Conservation (phyloP, 257 asterid genomes). For the Solanum ossicruentum region DNA sequence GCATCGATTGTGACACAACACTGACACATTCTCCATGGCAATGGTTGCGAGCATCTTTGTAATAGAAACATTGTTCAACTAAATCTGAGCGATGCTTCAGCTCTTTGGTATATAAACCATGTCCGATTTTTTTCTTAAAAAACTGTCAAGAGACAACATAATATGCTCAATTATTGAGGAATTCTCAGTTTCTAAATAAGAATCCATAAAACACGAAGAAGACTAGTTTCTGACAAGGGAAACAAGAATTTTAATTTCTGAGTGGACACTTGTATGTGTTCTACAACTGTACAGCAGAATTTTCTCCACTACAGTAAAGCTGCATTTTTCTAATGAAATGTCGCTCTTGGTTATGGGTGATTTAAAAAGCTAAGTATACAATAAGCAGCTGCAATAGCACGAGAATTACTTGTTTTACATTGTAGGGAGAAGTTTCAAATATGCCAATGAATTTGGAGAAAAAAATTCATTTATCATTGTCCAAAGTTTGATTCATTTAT, state of each 20-base stretch:
- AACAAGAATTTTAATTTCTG: too few species aligned
- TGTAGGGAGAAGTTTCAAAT: too few species aligned
- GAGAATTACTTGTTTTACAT: too few species aligned
- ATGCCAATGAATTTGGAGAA: too few species aligned
- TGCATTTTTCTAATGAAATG: not conserved
- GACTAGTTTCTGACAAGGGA: not conserved
- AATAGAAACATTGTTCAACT: not conserved
- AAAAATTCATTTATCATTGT: too few species aligned
- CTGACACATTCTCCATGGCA: too few species aligned
- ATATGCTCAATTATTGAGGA: not conserved
- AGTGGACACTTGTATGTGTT: too few species aligned
- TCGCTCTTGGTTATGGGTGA: not conserved
- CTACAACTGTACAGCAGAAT: not conserved
- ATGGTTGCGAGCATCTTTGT: not conserved
- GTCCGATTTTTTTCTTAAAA: not conserved
- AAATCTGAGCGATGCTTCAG: not conserved
- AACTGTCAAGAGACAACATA: not conserved
- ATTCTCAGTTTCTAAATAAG: not conserved
- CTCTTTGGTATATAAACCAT: not conserved
- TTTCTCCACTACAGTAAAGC: not conserved
- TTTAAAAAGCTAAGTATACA: not conserved
- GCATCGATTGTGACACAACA: not conserved
- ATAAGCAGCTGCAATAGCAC: too few species aligned
- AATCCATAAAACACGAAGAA: not conserved
- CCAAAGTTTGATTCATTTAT: too few species aligned